phyloP scores from a whole-genome alignment of 805 yeast species.

The Schizosaccharomyces pombe region ASM294v3 CU329670.1:1731501-1732000 shows the following conservation, averaged over 20 bases:
- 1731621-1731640: no score
- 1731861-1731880: constrained; percentile 84
- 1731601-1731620: no score
- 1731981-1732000: constrained; percentile 62
- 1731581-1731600: no score
- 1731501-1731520: no score
- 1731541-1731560: no score
- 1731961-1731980: constrained; percentile 64
- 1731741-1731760: constrained; percentile 30
- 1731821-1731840: constrained; percentile 70
- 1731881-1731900: constrained; percentile 43
- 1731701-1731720: constrained; percentile 42
- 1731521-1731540: no score
- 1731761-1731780: constrained; percentile 66
- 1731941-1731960: constrained; percentile 52
- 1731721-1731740: constrained; percentile 38
- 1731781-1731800: constrained; percentile 65
- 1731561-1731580: no score
- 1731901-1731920: constrained; percentile 80
- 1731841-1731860: constrained; percentile 88
- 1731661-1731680: not conserved
- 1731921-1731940: constrained; percentile 87
- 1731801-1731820: constrained; percentile 90
- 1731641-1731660: no score
- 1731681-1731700: constrained; percentile 6